Percentiles rank a stretch among this genome's conserved stretches.
Conservation (phyloP, 2,329 filamentous ascomycete genomes). For the Fusarium stilboides region DNA sequence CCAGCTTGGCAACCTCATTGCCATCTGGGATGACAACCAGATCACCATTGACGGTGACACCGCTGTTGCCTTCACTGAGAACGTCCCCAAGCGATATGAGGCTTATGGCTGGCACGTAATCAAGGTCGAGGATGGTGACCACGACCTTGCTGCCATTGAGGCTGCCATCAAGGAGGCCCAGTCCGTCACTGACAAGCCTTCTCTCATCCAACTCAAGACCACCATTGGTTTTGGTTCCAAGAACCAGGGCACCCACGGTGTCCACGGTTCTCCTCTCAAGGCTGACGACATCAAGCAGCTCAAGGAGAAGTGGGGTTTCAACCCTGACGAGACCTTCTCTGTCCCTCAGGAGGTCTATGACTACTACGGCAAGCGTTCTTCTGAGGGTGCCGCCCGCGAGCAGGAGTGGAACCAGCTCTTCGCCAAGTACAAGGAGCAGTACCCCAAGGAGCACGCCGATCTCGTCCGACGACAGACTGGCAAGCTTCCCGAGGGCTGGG, state of each 20-base stretch:
- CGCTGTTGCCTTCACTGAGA: constrained; percentile 96
- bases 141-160: constrained; percentile 90
- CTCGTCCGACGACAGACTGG: constrained; percentile 84
- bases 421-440: constrained; percentile 85
- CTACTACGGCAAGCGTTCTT: constrained; percentile 85
- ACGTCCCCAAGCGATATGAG: constrained; percentile 95
- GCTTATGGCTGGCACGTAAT: constrained; percentile 96
- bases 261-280: constrained; percentile 97
- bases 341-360: constrained; percentile 97
- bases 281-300: constrained; percentile 92
- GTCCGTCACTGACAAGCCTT: constrained; percentile 94
- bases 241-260: constrained; percentile 92
- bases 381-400: constrained; percentile 90
- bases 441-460: constrained; percentile 85
- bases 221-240: constrained; percentile 97
- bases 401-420: constrained; percentile 96
- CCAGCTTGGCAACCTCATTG: constrained; percentile 97
- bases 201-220: constrained; percentile 95
- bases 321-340: constrained; percentile 92
- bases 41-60: constrained; percentile 96
- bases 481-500: constrained; percentile 95
- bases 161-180: constrained; percentile 88
- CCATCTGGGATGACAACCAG: constrained; percentile 98
- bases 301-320: constrained; percentile 96
- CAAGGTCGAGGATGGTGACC: constrained; percentile 88